Conservation (phyloP, 208 protist species). For the Vickermania ingenoplastis region DNA sequence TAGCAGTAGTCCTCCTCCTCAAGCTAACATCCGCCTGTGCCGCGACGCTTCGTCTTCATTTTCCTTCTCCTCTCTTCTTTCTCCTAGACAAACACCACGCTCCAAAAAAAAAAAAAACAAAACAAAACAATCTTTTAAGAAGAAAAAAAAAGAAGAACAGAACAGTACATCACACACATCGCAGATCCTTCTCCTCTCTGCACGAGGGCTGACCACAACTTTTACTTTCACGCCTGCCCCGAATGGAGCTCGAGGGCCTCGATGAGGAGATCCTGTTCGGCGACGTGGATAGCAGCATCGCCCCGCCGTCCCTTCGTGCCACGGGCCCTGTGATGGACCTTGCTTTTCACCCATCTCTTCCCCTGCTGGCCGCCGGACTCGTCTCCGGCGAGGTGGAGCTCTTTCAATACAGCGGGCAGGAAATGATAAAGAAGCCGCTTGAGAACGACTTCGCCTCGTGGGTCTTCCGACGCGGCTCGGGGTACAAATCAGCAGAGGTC, state of each 20-base stretch:
- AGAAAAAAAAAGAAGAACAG: no score
- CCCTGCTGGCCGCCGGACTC: constrained; percentile 65
- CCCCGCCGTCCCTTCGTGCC: constrained; percentile 52
- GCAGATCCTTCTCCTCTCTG: no score
- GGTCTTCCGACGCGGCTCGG: constrained; percentile 36
- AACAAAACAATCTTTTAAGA: no score
- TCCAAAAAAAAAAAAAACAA: no score
- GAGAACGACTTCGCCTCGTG: constrained; percentile 61
- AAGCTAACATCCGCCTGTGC: no score
- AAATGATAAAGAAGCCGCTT: constrained; percentile 52
- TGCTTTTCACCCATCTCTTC: constrained; percentile 62
- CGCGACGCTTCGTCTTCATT: no score
- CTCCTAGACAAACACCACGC: no score
- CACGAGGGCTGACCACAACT: no score
- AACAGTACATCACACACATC: no score
- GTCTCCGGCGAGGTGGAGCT: constrained; percentile 78
- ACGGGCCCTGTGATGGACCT: constrained; percentile 63
- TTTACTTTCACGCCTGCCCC: constrained; percentile 4
- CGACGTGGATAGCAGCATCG: constrained; percentile 29
- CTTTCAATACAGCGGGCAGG: constrained; percentile 50
- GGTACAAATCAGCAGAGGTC: constrained; percentile 18
- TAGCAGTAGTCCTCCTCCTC: no score
- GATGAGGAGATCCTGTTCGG: constrained; percentile 57
- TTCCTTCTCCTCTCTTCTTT: no score
- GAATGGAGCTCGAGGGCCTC: constrained; percentile 54